phyloP scores from a whole-genome alignment of 225 moss, liverwort and hornwort species.

The Polytrichum formosum region DNA sequence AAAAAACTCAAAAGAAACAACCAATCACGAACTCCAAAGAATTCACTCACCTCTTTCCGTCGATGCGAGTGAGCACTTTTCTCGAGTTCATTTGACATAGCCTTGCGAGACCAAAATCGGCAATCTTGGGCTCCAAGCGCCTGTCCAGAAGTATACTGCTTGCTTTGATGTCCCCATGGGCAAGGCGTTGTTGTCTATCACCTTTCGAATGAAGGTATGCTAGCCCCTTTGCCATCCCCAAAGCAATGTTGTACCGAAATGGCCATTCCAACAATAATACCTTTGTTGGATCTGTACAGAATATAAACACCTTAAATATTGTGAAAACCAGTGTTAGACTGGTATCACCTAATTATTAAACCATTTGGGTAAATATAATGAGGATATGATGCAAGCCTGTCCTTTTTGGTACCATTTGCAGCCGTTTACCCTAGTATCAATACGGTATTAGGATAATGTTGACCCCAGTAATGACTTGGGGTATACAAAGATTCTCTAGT shows the following conservation, averaged over 20 bases:
- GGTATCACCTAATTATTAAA: no score
- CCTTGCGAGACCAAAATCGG: conserved; percentile 48
- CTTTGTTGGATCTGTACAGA: conserved; percentile 16
- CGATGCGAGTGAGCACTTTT: conserved; percentile 53
- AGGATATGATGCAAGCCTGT: no score
- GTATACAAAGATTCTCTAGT: no score
- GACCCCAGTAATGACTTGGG: no score
- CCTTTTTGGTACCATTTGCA: no score
- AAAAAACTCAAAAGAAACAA: not conserved
- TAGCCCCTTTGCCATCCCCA: conserved; percentile 47
- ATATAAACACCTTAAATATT: no score
- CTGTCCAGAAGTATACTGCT: conserved; percentile 45
- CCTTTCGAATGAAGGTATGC: conserved; percentile 42
- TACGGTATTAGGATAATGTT: no score
- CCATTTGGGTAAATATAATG: no score
- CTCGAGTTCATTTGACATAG: conserved; percentile 48
- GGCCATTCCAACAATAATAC: conserved; percentile 36
- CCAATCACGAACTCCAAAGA: not conserved
- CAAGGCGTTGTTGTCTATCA: conserved; percentile 26
- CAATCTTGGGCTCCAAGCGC: conserved; percentile 51
- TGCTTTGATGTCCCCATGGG: conserved; percentile 52
- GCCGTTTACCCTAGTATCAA: no score
- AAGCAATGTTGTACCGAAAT: conserved; percentile 41
- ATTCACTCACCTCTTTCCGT: conserved; percentile 41
- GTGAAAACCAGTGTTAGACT: no score